phyloP scores from a whole-genome alignment of 176 grass and related monocot genomes.

The Puccinellia tenuiflora region DNA sequence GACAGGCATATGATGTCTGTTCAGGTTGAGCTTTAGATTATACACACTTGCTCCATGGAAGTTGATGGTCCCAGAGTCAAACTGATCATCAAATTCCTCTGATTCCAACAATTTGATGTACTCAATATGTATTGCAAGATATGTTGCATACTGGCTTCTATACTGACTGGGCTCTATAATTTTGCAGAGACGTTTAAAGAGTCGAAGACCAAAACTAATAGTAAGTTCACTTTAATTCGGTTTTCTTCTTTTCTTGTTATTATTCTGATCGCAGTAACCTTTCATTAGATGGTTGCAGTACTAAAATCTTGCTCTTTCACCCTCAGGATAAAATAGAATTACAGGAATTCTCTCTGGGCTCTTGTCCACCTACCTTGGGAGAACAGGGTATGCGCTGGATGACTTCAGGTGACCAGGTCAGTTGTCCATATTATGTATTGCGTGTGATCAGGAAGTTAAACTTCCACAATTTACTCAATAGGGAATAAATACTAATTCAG shows the following conservation, averaged over 20 bases:
- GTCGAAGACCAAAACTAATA: conserved; percentile 73
- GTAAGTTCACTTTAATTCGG: conserved; percentile 48
- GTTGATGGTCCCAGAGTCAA: background rate
- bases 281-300: conserved; percentile 3
- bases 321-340: conserved; percentile 92
- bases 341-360: conserved; percentile 83
- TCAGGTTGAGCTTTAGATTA: background rate
- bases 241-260: conserved; percentile 7
- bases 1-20: background rate
- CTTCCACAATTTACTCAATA: conserved; percentile 3
- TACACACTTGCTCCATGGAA: background rate
- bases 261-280: conserved; percentile 12
- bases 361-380: conserved; percentile 79
- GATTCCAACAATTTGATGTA: background rate
- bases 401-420: conserved; percentile 68
- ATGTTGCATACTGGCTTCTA: background rate
- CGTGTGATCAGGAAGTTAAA: background rate
- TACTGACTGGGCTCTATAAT: background rate
- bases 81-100: background rate
- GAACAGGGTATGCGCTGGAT: conserved; percentile 76
- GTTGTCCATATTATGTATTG: conserved; percentile 20
- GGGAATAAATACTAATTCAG: background rate
- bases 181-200: conserved; percentile 84
- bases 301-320: conserved; percentile 18
- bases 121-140: background rate